A percentile compares a stretch with the other conserved stretches of the same genome.
Evolutionary conservation across 768 basidiomycete species (phyloP).

Genomic region (Trametes villosa): DNA sequence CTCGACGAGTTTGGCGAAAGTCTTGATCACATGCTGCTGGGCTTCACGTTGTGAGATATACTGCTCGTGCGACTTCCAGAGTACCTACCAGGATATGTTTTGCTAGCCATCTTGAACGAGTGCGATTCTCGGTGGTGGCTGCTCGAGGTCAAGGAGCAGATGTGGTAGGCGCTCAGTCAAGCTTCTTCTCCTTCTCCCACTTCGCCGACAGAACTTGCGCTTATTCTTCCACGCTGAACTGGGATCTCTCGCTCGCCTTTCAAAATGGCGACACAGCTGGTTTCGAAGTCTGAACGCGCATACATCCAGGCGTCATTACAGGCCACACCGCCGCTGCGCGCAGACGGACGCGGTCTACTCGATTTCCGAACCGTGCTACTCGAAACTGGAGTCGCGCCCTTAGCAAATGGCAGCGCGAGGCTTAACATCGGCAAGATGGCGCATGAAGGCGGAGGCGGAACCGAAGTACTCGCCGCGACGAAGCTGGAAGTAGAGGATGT

Average conservation of each 20-base stretch:
- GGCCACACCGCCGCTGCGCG: conserved; percentile 63
- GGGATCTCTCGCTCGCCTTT: neutral
- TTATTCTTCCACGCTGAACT: neutral
- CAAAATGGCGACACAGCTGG: conserved; percentile 31
- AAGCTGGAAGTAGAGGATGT: conserved; percentile 80
- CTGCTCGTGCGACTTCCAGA: too few species aligned
- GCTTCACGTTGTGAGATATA: conserved; percentile 38
- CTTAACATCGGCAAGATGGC: conserved; percentile 67
- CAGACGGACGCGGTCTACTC: conserved; percentile 71
- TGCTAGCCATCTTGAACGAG: conserved; percentile 1
- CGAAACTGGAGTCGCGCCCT: conserved; percentile 77
- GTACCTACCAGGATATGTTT: conserved; percentile 9
- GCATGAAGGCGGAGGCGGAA: conserved; percentile 62
- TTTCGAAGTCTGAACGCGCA: conserved; percentile 81
- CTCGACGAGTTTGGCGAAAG: conserved; percentile 53
- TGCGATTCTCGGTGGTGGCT: neutral
- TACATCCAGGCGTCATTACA: conserved; percentile 73
- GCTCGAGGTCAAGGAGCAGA: neutral
- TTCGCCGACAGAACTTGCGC: neutral
- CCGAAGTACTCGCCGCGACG: conserved; percentile 77
- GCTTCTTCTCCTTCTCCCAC: too few species aligned
- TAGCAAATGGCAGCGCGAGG: conserved; percentile 84
- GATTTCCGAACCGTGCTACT: conserved; percentile 74
- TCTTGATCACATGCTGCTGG: conserved; percentile 54
- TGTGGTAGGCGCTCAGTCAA: neutral